Conservation (phyloP, 257 asterid species). For the Nicotiana paniculata region DNA sequence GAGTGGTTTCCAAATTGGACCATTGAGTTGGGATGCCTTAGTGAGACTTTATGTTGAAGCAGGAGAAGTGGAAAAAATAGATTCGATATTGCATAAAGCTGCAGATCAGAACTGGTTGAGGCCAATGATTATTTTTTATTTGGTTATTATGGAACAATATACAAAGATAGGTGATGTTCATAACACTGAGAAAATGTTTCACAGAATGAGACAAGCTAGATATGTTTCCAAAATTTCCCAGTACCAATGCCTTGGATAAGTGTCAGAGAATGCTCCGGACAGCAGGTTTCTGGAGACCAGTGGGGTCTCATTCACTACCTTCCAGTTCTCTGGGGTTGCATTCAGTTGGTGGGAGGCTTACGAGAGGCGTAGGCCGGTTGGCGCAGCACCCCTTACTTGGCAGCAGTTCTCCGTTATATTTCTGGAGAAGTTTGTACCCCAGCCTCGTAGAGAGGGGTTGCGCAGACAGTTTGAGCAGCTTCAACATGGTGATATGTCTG, state of each 20-base stretch:
- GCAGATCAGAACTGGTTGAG: slow-evolving; percentile 26
- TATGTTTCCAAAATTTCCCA: slow-evolving; percentile 32
- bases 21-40: slow-evolving; percentile 61
- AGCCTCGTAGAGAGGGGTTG: no score
- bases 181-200: slow-evolving; percentile 56
- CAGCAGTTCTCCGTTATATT: no score
- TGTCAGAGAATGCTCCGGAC: no score
- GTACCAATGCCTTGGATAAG: slow-evolving; percentile 31
- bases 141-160: slow-evolving; percentile 45
- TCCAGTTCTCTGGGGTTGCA: no score
- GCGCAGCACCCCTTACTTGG: no score
- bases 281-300: no score
- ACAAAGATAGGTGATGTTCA: slow-evolving; percentile 61
- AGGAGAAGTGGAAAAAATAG: slow-evolving; percentile 71
- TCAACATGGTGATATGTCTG: no score
- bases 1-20: slow-evolving; percentile 40
- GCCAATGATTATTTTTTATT: slow-evolving; percentile 39
- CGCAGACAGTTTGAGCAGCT: no score
- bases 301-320: no score
- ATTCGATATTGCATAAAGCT: slow-evolving; percentile 44
- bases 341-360: no score
- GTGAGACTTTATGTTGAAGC: slow-evolving; percentile 56
- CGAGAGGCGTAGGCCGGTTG: no score
- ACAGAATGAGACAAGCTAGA: slow-evolving; percentile 48
- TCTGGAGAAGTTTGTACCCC: no score